Conservation (phyloP, 2,329 filamentous ascomycete genomes). For the Dryadomyces sulphureus region DNA sequence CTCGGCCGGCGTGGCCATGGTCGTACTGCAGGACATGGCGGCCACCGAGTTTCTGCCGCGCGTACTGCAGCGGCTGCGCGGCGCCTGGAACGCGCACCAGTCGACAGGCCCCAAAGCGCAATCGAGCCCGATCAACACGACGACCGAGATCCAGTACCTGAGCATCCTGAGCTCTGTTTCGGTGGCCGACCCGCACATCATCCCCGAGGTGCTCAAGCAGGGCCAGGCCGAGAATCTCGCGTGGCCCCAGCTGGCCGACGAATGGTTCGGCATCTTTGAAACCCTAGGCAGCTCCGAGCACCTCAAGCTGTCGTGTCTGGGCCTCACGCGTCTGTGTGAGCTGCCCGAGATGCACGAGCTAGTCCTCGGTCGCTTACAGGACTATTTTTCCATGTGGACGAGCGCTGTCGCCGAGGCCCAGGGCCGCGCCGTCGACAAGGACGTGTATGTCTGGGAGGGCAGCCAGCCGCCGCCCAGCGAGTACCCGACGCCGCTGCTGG, state of each 20-base stretch:
- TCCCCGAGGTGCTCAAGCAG: constrained; percentile 43
- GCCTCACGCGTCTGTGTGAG: constrained; percentile 57
- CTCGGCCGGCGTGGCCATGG: constrained; percentile 41
- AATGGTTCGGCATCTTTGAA: constrained; percentile 57
- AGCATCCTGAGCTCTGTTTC: constrained; percentile 66
- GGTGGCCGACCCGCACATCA: constrained; percentile 54
- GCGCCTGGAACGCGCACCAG: constrained; percentile 60
- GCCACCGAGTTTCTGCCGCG: constrained; percentile 46
- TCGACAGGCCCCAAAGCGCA: constrained; percentile 62
- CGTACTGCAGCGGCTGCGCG: constrained; percentile 51
- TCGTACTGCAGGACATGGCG: constrained; percentile 47
- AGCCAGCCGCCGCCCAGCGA: constrained; percentile 22
- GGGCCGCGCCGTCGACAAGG: constrained; percentile 34
- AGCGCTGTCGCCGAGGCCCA: constrained; percentile 51
- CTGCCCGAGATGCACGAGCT: constrained; percentile 43
- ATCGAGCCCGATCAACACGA: constrained; percentile 50
- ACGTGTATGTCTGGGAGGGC: constrained; percentile 34
- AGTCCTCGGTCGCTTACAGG: constrained; percentile 49
- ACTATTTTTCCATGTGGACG: constrained; percentile 64
- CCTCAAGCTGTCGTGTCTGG: constrained; percentile 59
- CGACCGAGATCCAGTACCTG: constrained; percentile 76
- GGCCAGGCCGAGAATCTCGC: constrained; percentile 27
- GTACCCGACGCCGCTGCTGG: constrained; percentile 41
- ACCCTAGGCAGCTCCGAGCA: constrained; percentile 49
- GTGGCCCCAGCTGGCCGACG: constrained; percentile 45